These are phyloP conservation scores for Penicillium turbatum DNA, from an alignment of 495 filamentous ascomycete genomes.

Conservation along the genomic window DNA sequence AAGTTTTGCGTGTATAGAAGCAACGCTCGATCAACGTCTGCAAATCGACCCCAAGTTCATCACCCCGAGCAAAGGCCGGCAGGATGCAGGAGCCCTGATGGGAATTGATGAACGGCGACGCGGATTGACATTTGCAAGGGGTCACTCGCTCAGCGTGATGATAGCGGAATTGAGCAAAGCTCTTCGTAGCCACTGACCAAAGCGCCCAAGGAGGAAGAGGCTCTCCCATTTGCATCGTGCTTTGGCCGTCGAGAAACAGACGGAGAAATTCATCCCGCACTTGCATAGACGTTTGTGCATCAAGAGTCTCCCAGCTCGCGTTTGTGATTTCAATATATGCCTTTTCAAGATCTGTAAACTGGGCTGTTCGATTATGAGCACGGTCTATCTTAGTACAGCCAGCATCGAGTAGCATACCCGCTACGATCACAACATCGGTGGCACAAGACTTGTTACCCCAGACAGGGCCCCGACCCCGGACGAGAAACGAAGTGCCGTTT, in stretches of 20 bases:
- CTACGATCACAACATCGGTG: constrained; percentile 33
- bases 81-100: constrained; percentile 7
- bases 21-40: constrained; percentile 12
- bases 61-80: neutral
- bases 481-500: constrained; percentile 15
- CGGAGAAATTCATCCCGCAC: constrained; percentile 21
- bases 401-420: constrained; percentile 33
- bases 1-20: neutral
- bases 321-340: constrained; percentile 35
- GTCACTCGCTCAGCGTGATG: constrained; percentile 4
- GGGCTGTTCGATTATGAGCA: constrained; percentile 3
- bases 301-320: constrained; percentile 32
- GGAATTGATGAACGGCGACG: neutral
- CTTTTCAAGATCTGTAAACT: constrained; percentile 20
- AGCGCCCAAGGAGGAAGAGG: constrained; percentile 13
- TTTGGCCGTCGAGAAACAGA: constrained; percentile 2
- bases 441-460: constrained; percentile 20
- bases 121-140: constrained; percentile 5
- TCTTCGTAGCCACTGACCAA: constrained; percentile 23
- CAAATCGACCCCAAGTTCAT: constrained; percentile 13
- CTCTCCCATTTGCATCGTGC: constrained; percentile 5
- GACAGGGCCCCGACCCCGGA: constrained; percentile 33
- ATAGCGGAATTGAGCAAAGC: constrained; percentile 28
- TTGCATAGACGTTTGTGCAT: constrained; percentile 6
- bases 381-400: constrained; percentile 39